These are phyloP conservation scores for Beauveria scarabaeidicola DNA, from an alignment of 2,329 filamentous ascomycete genomes.

Conservation along the genomic window DNA sequence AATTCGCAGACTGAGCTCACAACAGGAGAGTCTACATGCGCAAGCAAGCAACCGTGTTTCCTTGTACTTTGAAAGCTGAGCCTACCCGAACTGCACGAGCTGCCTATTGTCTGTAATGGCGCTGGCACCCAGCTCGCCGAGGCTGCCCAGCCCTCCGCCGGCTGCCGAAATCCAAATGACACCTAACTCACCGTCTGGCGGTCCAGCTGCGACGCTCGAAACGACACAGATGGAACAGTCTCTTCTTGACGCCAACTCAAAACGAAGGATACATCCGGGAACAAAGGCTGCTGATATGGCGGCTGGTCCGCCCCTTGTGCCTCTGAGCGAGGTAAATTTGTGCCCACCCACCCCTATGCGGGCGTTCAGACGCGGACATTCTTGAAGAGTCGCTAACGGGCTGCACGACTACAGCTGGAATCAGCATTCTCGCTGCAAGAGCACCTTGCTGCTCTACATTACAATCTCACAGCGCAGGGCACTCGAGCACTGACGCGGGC, in stretches of 20 bases:
- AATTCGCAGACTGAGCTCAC: slow-evolving; percentile 2
- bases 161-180: slow-evolving; percentile 90
- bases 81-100: not conserved
- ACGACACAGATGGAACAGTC: slow-evolving; percentile 54
- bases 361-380: not conserved
- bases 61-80: slow-evolving; percentile 6
- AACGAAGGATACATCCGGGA: slow-evolving; percentile 80
- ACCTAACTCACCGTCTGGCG: slow-evolving; percentile 63
- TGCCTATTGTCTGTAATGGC: slow-evolving; percentile 35
- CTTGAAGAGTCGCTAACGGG: not conserved
- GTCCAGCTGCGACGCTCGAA: slow-evolving; percentile 44
- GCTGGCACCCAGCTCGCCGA: slow-evolving; percentile 69
- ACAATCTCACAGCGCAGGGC: slow-evolving; percentile 62
- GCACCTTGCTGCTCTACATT: slow-evolving; percentile 87
- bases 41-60: not conserved
- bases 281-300: slow-evolving; percentile 91
- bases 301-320: slow-evolving; percentile 78
- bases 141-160: slow-evolving; percentile 89
- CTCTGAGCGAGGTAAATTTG: slow-evolving; percentile 65
- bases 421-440: slow-evolving; percentile 97
- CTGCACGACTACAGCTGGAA: slow-evolving; percentile 58
- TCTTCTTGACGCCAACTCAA: slow-evolving; percentile 63
- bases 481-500: slow-evolving; percentile 66
- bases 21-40: not conserved
- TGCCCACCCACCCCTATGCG: not conserved